A percentile compares a stretch with the other conserved stretches of the same genome.
Conservation (phyloP, 2,329 filamentous ascomycete species). For the Paecilomyces dactylethromorphus region DNA sequence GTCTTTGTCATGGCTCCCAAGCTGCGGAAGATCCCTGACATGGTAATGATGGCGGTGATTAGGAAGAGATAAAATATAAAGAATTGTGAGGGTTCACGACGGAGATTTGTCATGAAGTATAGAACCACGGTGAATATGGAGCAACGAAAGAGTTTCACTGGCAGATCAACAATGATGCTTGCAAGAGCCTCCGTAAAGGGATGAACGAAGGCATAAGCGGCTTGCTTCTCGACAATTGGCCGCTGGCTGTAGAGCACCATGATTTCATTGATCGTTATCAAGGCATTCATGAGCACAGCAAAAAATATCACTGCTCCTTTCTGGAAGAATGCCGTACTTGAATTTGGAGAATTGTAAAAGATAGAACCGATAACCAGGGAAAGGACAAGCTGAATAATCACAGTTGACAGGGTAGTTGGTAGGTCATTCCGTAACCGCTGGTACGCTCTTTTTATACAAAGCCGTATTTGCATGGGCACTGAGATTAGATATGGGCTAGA, state of each 20-base stretch:
- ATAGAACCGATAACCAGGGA: conserved; percentile 72
- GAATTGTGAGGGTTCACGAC: conserved; percentile 66
- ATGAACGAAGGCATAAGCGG: conserved; percentile 80
- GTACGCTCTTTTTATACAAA: conserved; percentile 78
- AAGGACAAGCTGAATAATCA: conserved; percentile 65
- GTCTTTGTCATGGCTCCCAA: conserved; percentile 72
- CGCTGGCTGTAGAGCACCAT: conserved; percentile 81
- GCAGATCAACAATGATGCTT: conserved; percentile 80
- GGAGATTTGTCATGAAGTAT: conserved; percentile 83
- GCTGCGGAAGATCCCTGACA: conserved; percentile 82
- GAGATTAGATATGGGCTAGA: conserved; percentile 81
- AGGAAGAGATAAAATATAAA: conserved; percentile 80
- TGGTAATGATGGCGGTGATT: conserved; percentile 65
- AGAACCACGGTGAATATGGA: conserved; percentile 72
- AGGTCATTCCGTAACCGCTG: conserved; percentile 70
- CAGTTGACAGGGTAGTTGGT: conserved; percentile 61
- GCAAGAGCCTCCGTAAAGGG: conserved; percentile 82
- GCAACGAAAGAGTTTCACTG: conserved; percentile 68
- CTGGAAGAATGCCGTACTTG: conserved; percentile 68
- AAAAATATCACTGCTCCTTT: conserved; percentile 81
- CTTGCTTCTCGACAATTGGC: conserved; percentile 86
- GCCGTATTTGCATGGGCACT: conserved; percentile 63
- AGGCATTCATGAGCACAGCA: conserved; percentile 78
- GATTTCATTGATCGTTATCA: conserved; percentile 53
- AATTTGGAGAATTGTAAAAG: conserved; percentile 66